A percentile compares a stretch with the other conserved stretches of the same genome.
These are phyloP conservation scores for Diutina sp. DNA, from an alignment of 1,139 yeast genomes.

Conservation along the genomic window DNA sequence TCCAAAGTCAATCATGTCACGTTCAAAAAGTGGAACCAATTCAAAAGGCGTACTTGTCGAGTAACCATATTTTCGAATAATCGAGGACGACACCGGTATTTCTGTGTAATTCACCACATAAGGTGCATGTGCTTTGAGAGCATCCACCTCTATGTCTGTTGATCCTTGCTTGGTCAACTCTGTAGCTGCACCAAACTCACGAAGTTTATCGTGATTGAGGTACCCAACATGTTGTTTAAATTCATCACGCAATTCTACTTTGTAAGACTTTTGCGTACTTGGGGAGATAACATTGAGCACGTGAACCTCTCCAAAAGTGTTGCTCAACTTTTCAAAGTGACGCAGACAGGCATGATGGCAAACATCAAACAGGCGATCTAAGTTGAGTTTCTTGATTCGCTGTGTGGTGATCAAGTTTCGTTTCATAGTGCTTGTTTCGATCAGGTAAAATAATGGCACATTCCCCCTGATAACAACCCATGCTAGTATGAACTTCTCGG, in stretches of 20 bases:
- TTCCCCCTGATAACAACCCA: constrained; percentile 55
- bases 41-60: constrained; percentile 24
- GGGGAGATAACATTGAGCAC: constrained; percentile 41
- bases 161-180: not conserved
- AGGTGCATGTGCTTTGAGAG: not conserved
- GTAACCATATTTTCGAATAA: constrained; percentile 25
- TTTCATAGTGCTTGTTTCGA: constrained; percentile 26
- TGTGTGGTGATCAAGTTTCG: constrained; percentile 23
- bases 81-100: constrained; percentile 21
- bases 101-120: constrained; percentile 14
- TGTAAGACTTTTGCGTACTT: constrained; percentile 19
- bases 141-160: not conserved
- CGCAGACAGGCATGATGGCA: constrained; percentile 52
- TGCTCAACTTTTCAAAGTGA: constrained; percentile 44
- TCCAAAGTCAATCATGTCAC: constrained; percentile 45
- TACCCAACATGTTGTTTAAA: constrained; percentile 20
- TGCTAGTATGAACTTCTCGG: constrained; percentile 38
- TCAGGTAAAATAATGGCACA: constrained; percentile 54
- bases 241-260: constrained; percentile 19
- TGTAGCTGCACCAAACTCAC: not conserved
- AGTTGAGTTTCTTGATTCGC: constrained; percentile 29
- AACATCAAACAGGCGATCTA: constrained; percentile 49
- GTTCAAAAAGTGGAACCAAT: constrained; percentile 25
- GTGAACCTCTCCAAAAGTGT: constrained; percentile 54
- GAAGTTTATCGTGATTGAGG: not conserved